Evolutionary conservation across 129 eudicot genomes (phyloP).

Genomic region (Pulicaria dysenterica): DNA sequence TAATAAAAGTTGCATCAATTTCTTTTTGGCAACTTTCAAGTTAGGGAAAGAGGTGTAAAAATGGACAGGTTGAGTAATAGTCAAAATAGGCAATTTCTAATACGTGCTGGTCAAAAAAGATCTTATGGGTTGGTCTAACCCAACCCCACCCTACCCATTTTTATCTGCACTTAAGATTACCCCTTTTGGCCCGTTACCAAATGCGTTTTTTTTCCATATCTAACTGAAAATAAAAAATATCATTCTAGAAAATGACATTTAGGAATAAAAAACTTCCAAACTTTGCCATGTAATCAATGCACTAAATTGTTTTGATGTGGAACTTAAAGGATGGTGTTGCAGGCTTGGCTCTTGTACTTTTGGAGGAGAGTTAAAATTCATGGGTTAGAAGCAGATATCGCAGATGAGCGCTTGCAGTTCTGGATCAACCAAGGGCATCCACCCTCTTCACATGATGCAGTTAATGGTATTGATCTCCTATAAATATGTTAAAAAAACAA

Average conservation of each 20-base stretch:
- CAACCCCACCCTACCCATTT: too few species aligned
- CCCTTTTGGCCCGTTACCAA: background rate
- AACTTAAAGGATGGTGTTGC: background rate
- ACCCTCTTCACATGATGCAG: conserved; percentile 74
- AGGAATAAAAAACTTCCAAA: background rate
- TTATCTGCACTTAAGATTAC: background rate
- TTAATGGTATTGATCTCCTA: conserved; percentile 52
- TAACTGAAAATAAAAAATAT: background rate
- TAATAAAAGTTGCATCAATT: too few species aligned
- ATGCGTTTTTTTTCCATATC: background rate
- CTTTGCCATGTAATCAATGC: background rate
- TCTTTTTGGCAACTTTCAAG: background rate
- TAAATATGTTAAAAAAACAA: background rate
- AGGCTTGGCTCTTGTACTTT: conserved; percentile 82
- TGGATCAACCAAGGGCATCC: conserved; percentile 63
- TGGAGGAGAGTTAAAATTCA: conserved; percentile 86
- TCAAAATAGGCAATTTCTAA: background rate
- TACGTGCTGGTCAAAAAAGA: too few species aligned
- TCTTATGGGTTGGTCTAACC: too few species aligned
- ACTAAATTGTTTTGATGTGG: background rate
- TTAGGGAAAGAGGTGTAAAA: background rate
- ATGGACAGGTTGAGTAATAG: background rate
- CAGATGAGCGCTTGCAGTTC: conserved; percentile 66
- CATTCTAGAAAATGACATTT: background rate
- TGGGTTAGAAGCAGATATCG: conserved; percentile 69